Evolutionary conservation across 2,329 filamentous ascomycete species (phyloP).

Genomic region (Calonectria honghensis): DNA sequence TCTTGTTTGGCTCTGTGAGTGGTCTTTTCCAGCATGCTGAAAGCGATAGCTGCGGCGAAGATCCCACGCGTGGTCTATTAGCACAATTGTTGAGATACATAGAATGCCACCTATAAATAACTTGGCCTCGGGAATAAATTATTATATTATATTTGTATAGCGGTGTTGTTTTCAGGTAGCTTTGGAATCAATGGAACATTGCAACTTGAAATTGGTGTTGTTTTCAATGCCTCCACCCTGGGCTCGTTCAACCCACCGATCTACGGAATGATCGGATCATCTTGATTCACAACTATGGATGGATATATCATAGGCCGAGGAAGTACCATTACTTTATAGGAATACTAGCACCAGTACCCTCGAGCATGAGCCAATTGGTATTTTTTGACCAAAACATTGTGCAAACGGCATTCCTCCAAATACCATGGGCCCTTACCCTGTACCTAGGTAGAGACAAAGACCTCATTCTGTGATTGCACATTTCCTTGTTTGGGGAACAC

Average conservation of each 20-base stretch:
- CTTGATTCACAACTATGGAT: not conserved
- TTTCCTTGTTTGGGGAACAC: no score
- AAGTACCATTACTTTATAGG: not conserved
- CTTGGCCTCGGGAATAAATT: not conserved
- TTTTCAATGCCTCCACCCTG: no score
- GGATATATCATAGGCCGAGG: not conserved
- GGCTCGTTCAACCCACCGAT: not conserved
- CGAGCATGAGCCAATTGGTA: no score
- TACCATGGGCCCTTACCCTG: not conserved
- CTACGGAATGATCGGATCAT: not conserved
- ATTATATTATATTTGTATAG: not conserved
- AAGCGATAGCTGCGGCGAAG: constrained; percentile 46
- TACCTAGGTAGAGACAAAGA: not conserved
- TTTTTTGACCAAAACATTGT: not conserved
- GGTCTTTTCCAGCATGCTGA: constrained; percentile 49
- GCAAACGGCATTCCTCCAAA: not conserved
- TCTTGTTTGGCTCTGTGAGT: constrained; percentile 41
- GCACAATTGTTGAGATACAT: constrained; percentile 17
- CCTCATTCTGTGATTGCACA: no score
- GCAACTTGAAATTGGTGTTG: no score
- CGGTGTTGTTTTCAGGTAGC: not conserved
- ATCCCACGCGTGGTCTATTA: not conserved
- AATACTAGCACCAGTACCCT: not conserved
- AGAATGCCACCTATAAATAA: not conserved
- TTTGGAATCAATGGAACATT: not conserved